A percentile compares a stretch with the other conserved stretches of the same genome.
Evolutionary conservation across 495 filamentous ascomycete genomes (phyloP).

Genomic region (Neurospora sp.): DNA sequence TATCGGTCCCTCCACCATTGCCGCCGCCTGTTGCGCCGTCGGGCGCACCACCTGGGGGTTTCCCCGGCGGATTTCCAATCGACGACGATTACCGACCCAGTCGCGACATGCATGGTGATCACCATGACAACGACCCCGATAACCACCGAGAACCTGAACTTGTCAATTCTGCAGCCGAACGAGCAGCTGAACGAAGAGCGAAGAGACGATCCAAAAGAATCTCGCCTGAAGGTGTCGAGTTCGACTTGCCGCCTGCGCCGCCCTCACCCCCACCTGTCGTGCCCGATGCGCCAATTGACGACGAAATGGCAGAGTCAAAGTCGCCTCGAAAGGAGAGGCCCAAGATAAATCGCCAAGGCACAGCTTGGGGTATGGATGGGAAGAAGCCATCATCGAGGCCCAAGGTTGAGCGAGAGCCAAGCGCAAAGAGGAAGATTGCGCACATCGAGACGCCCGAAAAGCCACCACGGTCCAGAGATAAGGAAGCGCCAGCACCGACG

Average conservation of each 20-base stretch:
- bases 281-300: constrained; percentile 26
- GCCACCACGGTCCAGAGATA: constrained; percentile 26
- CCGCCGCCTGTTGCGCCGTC: constrained; percentile 10
- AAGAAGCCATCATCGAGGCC: constrained; percentile 30
- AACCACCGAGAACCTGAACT: background rate
- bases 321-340: constrained; percentile 36
- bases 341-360: constrained; percentile 34
- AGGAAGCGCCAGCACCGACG: constrained; percentile 29
- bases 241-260: constrained; percentile 18
- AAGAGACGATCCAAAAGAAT: constrained; percentile 21
- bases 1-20: constrained; percentile 7
- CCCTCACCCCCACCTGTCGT: constrained; percentile 33
- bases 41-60: constrained; percentile 41
- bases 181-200: constrained; percentile 33
- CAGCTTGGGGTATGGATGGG: constrained; percentile 32
- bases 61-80: constrained; percentile 40
- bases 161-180: constrained; percentile 16
- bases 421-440: constrained; percentile 23
- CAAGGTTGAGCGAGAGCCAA: constrained; percentile 23
- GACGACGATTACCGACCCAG: constrained; percentile 22
- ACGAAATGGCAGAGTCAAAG: constrained; percentile 22
- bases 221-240: constrained; percentile 21
- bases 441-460: constrained; percentile 28
- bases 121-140: constrained; percentile 4
- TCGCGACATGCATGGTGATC: background rate